Conservation (phyloP, 2,329 filamentous ascomycete species). For the Diaporthe longicolla region DNA sequence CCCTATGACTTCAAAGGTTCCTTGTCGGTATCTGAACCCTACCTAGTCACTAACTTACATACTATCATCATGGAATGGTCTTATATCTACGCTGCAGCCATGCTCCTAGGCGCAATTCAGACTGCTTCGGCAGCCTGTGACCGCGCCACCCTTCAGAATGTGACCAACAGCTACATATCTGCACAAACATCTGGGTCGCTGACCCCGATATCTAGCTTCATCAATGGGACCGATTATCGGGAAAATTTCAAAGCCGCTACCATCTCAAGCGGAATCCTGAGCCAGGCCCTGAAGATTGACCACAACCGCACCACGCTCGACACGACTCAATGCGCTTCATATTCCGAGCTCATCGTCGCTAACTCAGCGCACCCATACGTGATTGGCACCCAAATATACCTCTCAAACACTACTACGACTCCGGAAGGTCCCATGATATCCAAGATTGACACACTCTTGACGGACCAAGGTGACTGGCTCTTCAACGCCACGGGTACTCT, state of each 20-base stretch:
- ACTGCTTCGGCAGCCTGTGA: slow-evolving; percentile 40
- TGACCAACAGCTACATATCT: slow-evolving; percentile 45
- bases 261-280: slow-evolving; percentile 50
- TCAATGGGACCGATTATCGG: slow-evolving; percentile 47
- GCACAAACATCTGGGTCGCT: slow-evolving; percentile 46
- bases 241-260: slow-evolving; percentile 53
- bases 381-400: slow-evolving; percentile 54
- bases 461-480: slow-evolving; percentile 55
- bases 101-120: neutral
- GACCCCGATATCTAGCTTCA: slow-evolving; percentile 38
- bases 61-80: neutral
- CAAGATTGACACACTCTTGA: slow-evolving; percentile 52
- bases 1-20: neutral
- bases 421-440: slow-evolving; percentile 41
- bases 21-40: neutral
- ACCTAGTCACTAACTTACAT: too few species aligned
- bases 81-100: neutral
- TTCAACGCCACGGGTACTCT: slow-evolving; percentile 55
- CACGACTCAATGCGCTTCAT: slow-evolving; percentile 55
- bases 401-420: slow-evolving; percentile 43
- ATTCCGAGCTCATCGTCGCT: slow-evolving; percentile 54
- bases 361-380: slow-evolving; percentile 52
- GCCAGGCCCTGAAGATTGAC: slow-evolving; percentile 52
- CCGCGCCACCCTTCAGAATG: slow-evolving; percentile 43
- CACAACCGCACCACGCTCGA: slow-evolving; percentile 55